A percentile compares a stretch with the other conserved stretches of the same genome.
Conservation (phyloP, 2,329 filamentous ascomycete species). For the Plectosphaerella plurivora region DNA sequence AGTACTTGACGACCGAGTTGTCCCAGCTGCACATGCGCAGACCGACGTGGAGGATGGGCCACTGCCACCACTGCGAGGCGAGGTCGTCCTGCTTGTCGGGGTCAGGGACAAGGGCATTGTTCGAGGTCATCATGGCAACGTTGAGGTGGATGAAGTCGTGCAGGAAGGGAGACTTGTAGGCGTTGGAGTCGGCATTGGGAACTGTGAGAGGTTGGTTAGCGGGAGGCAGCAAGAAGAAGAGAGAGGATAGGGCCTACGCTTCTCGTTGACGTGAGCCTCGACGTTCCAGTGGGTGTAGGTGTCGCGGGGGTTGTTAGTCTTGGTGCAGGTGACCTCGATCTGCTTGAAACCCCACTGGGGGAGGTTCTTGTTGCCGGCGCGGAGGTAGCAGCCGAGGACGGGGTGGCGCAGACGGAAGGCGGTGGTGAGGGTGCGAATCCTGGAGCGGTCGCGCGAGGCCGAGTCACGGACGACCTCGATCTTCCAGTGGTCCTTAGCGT, state of each 20-base stretch:
- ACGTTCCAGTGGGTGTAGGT: conserved; percentile 99
- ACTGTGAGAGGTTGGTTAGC: conserved; percentile 46
- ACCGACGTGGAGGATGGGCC: conserved; percentile 92
- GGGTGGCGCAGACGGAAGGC: conserved; percentile 84
- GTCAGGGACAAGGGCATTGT: conserved; percentile 95
- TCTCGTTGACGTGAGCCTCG: conserved; percentile 91
- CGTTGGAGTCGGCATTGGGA: conserved; percentile 79
- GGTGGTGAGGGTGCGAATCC: conserved; percentile 86
- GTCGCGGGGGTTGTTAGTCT: conserved; percentile 87
- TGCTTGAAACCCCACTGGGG: conserved; percentile 99
- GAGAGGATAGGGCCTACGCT: conserved; percentile 49
- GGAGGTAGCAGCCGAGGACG: conserved; percentile 83
- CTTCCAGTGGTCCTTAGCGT: conserved; percentile 97
- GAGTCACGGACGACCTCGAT: conserved; percentile 90
- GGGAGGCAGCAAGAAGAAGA: neutral
- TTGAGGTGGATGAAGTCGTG: conserved; percentile 98
- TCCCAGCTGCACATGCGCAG: conserved; percentile 99
- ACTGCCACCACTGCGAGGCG: conserved; percentile 96
- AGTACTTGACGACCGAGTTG: conserved; percentile 93
- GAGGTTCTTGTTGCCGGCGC: conserved; percentile 91
- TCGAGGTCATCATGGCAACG: conserved; percentile 99
- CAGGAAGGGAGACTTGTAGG: conserved; percentile 95
- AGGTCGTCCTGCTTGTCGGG: conserved; percentile 99
- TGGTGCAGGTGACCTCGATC: conserved; percentile 94
- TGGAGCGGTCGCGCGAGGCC: conserved; percentile 78